Percentiles rank a stretch among this genome's conserved stretches.
These are phyloP conservation scores for Vitis labrusca DNA, from an alignment of 164 flowering plant genomes.

Conservation along the genomic window DNA sequence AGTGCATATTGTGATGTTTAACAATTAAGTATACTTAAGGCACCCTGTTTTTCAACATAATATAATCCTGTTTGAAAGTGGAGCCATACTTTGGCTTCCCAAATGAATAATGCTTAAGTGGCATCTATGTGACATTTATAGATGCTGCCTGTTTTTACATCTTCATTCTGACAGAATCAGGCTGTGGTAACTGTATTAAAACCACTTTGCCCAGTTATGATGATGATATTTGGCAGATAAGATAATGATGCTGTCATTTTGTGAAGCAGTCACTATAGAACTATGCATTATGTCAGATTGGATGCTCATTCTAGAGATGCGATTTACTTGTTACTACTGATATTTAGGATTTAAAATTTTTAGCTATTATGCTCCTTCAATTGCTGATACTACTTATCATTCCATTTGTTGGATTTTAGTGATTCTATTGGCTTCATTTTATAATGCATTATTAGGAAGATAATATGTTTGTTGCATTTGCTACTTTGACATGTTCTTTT, in stretches of 20 bases:
- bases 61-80: neutral
- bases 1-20: neutral
- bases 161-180: neutral
- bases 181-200: neutral
- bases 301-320: no score
- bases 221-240: neutral
- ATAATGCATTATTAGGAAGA: no score
- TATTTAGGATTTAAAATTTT: no score
- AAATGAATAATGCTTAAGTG: neutral
- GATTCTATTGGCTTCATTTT: no score
- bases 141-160: neutral
- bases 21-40: neutral
- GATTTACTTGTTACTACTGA: no score
- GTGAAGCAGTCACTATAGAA: neutral
- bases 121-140: neutral
- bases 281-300: neutral
- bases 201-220: neutral
- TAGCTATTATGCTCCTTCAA: no score
- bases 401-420: no score
- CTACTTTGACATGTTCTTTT: no score
- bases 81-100: neutral
- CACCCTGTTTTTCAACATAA: neutral
- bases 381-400: no score
- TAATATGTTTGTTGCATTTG: no score
- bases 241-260: neutral